These are phyloP conservation scores for Epicoccum sorghinum DNA, from an alignment of 2,329 filamentous ascomycete species.

Conservation along the genomic window DNA sequence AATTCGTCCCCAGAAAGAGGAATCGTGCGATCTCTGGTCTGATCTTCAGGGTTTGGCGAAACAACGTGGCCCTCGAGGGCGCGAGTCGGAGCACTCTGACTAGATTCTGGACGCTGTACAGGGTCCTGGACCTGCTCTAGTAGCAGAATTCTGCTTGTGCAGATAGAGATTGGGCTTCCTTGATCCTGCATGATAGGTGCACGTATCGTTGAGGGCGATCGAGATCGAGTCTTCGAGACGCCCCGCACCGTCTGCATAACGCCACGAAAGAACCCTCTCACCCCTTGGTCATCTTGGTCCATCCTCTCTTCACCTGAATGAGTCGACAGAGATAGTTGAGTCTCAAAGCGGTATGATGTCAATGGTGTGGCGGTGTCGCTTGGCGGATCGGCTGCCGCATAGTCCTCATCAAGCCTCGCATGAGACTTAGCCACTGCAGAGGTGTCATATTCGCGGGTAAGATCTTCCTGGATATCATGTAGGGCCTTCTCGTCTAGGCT, in stretches of 20 bases:
- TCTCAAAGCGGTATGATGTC: constrained; percentile 4
- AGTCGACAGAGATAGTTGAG: constrained; percentile 8
- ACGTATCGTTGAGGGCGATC: constrained; percentile 23
- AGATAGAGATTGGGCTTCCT: constrained; percentile 10
- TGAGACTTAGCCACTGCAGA: constrained; percentile 1
- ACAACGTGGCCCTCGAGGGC: constrained; percentile 3
- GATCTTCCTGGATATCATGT: constrained; percentile 26
- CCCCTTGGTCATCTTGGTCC: constrained; percentile 15
- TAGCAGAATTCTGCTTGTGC: constrained; percentile 6
- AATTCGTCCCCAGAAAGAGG: background rate
- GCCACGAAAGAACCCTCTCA: constrained; percentile 31
- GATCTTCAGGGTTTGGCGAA: constrained; percentile 9
- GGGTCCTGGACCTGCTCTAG: background rate
- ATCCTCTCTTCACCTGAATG: constrained; percentile 9
- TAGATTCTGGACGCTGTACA: background rate
- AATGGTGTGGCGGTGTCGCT: constrained; percentile 19
- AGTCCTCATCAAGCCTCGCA: constrained; percentile 4
- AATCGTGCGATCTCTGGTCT: constrained; percentile 21
- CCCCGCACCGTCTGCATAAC: constrained; percentile 30
- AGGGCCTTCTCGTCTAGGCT: constrained; percentile 26
- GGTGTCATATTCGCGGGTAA: constrained; percentile 15
- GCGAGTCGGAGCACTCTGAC: background rate
- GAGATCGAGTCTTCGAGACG: constrained; percentile 27
- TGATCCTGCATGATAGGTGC: constrained; percentile 10
- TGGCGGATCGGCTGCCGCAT: constrained; percentile 2